phyloP scores from a whole-genome alignment of 352 stramenopile genomes.

The Globisporangium cystogenes region DNA sequence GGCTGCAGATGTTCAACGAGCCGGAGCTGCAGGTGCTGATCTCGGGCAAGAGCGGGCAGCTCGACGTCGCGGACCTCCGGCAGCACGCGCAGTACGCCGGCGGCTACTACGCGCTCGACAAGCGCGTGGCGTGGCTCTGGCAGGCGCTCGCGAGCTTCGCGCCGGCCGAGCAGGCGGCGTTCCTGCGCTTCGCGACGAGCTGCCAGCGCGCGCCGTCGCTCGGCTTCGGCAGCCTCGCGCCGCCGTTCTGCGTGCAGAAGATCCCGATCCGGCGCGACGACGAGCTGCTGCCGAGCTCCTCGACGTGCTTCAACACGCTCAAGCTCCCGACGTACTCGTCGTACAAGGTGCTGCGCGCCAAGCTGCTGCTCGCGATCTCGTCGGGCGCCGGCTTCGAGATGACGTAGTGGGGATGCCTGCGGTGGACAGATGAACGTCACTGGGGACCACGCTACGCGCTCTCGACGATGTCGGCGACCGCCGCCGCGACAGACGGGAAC shows the following conservation, averaged over 20 bases:
- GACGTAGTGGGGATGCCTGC: too few relatives aligned
- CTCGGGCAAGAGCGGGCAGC: constrained; percentile 52
- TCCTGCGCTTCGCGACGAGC: constrained; percentile 95
- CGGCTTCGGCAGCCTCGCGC: constrained; percentile 91
- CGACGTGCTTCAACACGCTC: constrained; percentile 97
- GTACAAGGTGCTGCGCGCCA: constrained; percentile 91
- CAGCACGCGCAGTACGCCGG: constrained; percentile 87
- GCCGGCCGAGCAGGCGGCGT: constrained; percentile 77
- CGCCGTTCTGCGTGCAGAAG: constrained; percentile 91
- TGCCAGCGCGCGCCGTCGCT: constrained; percentile 94
- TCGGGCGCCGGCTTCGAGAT: constrained; percentile 95
- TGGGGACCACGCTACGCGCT: constrained; percentile 43
- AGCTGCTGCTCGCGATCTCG: constrained; percentile 93
- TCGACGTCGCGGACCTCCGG: constrained; percentile 82
- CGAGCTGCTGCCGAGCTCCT: constrained; percentile 89
- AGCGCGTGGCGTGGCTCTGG: constrained; percentile 67
- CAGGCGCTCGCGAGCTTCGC: constrained; percentile 67
- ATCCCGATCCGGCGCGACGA: constrained; percentile 60
- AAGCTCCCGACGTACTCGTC: constrained; percentile 96
- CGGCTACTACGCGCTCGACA: constrained; percentile 91
- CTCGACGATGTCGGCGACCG: constrained; percentile 58
- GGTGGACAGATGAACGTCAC: too few relatives aligned
- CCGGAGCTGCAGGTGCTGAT: constrained; percentile 96
- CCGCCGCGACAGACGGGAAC: constrained; percentile 57
- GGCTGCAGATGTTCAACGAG: constrained; percentile 95